These are phyloP conservation scores for Paragyromitra xinjiangensis DNA, from an alignment of 495 filamentous ascomycete genomes.

Conservation along the genomic window DNA sequence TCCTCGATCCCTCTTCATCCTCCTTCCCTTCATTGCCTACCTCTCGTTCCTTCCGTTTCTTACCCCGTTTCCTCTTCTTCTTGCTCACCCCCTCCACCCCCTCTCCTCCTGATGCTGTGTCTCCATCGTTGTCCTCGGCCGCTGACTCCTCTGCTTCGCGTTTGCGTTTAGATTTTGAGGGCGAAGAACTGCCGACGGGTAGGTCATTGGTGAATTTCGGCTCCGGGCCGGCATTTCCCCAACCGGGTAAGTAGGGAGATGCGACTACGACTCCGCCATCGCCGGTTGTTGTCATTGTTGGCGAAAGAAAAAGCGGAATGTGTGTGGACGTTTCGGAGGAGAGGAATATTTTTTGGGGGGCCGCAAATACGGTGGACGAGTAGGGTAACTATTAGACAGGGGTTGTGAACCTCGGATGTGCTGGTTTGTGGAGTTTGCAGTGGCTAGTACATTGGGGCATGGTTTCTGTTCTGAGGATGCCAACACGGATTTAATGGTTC, in stretches of 20 bases:
- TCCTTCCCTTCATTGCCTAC: background rate
- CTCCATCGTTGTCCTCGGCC: background rate
- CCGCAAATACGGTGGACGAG: background rate
- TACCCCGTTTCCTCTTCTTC: conserved; percentile 28
- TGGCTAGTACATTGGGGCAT: background rate
- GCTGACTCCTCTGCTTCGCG: conserved; percentile 3
- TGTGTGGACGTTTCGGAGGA: conserved; percentile 1
- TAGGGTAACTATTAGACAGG: conserved; percentile 21
- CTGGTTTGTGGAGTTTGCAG: background rate
- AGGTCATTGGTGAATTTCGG: conserved; percentile 61
- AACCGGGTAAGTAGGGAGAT: background rate
- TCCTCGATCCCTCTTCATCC: background rate
- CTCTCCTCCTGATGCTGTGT: background rate
- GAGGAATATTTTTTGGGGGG: background rate
- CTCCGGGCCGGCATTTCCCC: conserved; percentile 57
- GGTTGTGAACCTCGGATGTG: background rate
- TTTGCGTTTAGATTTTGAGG: conserved; percentile 34
- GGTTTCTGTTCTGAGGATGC: background rate
- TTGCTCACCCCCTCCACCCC: conserved; percentile 12
- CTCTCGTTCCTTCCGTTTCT: conserved; percentile 30
- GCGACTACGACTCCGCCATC: conserved; percentile 13
- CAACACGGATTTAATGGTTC: background rate
- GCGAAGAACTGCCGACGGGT: conserved; percentile 17
- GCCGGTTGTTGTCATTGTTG: conserved; percentile 25
- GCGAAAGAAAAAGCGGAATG: background rate